phyloP scores from a whole-genome alignment of 2,329 filamentous ascomycete species.

The Sarocladium oryzae region DNA sequence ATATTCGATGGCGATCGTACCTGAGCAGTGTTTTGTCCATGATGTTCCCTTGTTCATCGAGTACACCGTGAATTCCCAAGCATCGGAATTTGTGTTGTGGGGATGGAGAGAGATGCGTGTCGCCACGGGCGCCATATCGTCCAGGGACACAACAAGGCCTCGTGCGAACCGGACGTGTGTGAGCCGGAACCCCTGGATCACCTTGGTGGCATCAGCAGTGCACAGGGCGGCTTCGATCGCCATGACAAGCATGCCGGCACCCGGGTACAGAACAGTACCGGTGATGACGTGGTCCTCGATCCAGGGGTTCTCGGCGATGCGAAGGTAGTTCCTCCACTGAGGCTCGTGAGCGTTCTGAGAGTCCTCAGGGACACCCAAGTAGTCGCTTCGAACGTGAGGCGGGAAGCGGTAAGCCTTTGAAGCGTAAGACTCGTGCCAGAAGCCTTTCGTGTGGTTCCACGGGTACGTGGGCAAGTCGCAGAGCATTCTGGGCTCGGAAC shows the following conservation, averaged over 20 bases:
- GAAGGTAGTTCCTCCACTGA: constrained; percentile 19
- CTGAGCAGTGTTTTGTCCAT: constrained; percentile 17
- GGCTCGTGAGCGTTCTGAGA: constrained; percentile 17
- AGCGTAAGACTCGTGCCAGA: constrained; percentile 16
- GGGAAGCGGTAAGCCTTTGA: constrained; percentile 21
- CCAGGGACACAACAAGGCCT: constrained; percentile 12
- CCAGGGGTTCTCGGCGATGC: constrained; percentile 24
- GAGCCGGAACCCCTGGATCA: background rate
- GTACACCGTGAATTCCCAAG: constrained; percentile 13
- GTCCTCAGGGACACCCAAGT: background rate
- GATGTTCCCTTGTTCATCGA: constrained; percentile 11
- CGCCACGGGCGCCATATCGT: constrained; percentile 9
- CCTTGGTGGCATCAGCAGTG: constrained; percentile 2
- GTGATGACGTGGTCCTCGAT: constrained; percentile 30
- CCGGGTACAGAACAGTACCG: constrained; percentile 25
- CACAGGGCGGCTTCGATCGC: constrained; percentile 22
- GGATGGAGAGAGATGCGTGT: constrained; percentile 10
- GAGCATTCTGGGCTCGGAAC: background rate
- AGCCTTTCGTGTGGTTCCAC: constrained; percentile 16
- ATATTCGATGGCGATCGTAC: constrained; percentile 14
- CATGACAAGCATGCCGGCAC: constrained; percentile 15
- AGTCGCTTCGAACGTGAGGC: too few species aligned
- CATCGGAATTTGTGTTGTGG: background rate
- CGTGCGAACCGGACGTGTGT: constrained; percentile 10
- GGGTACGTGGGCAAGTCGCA: constrained; percentile 17